Evolutionary conservation across 371 early-diverging fungal species (phyloP).

Genomic region (Nematocida sp.): DNA sequence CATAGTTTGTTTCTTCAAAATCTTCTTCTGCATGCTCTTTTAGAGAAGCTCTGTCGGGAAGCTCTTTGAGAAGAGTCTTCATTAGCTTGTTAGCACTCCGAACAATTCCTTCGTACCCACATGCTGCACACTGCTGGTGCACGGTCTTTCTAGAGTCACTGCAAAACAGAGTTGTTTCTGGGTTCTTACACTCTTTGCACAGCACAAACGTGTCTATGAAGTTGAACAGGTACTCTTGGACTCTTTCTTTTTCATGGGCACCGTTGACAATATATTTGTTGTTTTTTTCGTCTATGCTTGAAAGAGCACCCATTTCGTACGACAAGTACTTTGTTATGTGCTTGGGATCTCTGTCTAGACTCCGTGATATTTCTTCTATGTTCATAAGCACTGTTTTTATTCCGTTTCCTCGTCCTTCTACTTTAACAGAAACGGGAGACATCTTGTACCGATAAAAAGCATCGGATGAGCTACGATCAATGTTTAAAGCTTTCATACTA

Average conservation of each 20-base stretch:
- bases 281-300: constrained; percentile 74
- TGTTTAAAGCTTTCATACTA: constrained; percentile 45
- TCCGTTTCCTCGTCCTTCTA: constrained; percentile 95
- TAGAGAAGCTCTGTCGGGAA: constrained; percentile 10
- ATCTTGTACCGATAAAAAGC: constrained; percentile 97
- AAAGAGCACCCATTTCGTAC: constrained; percentile 80
- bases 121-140: constrained; percentile 59
- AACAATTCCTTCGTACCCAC: constrained; percentile 53
- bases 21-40: constrained; percentile 9
- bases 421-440: constrained; percentile 72
- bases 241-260: constrained; percentile 76
- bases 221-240: constrained; percentile 77
- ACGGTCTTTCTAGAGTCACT: constrained; percentile 18
- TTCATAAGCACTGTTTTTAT: constrained; percentile 95
- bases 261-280: constrained; percentile 91
- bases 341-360: constrained; percentile 79
- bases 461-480: constrained; percentile 67
- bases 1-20: constrained; percentile 33
- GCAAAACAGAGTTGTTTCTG: constrained; percentile 83
- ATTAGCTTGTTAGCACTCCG: constrained; percentile 52
- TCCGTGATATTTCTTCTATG: constrained; percentile 82
- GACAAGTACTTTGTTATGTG: constrained; percentile 82
- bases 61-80: constrained; percentile 55
- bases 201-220: constrained; percentile 92
- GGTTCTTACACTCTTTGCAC: constrained; percentile 86